phyloP scores from a whole-genome alignment of 306 rosid species.

The Cucurbita argyrosperma region DNA sequence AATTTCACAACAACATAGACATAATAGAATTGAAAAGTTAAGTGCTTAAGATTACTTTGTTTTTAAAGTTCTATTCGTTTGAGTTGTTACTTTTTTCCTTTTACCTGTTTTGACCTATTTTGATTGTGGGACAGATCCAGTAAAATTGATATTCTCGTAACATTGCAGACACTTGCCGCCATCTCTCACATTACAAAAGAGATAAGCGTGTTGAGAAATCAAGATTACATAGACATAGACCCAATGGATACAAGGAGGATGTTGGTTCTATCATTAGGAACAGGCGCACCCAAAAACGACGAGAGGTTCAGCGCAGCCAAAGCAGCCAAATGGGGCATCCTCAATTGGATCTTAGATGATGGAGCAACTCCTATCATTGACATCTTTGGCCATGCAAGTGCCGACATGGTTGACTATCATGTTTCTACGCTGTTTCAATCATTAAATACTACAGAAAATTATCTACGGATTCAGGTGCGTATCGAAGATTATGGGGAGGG shows the following conservation, averaged over 20 bases:
- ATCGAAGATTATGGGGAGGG: too few species aligned
- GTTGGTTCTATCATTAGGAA: constrained; percentile 30
- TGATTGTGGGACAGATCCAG: too few species aligned
- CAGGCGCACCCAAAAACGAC: constrained; percentile 17
- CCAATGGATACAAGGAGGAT: constrained; percentile 17
- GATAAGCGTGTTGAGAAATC: not conserved
- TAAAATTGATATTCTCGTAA: too few species aligned
- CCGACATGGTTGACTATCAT: constrained; percentile 31
- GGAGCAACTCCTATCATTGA: constrained; percentile 21
- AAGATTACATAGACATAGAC: not conserved
- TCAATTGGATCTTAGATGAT: constrained; percentile 17
- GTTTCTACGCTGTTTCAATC: constrained; percentile 27
- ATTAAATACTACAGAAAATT: constrained; percentile 2
- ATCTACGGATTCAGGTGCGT: constrained; percentile 28
- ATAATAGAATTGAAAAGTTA: too few species aligned
- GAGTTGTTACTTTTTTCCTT: too few species aligned
- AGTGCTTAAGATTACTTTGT: too few species aligned
- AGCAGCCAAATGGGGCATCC: constrained; percentile 24
- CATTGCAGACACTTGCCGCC: not conserved
- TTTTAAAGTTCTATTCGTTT: too few species aligned
- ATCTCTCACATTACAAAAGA: constrained; percentile 9
- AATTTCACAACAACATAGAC: too few species aligned
- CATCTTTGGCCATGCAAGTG: constrained; percentile 16
- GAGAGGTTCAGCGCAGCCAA: constrained; percentile 16
- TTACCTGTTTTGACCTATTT: too few species aligned